Evolutionary conservation across 768 basidiomycete species (phyloP), one percentile per base, ranked within the genome.

Genomic region (Rhodotorula paludigena): DNA sequence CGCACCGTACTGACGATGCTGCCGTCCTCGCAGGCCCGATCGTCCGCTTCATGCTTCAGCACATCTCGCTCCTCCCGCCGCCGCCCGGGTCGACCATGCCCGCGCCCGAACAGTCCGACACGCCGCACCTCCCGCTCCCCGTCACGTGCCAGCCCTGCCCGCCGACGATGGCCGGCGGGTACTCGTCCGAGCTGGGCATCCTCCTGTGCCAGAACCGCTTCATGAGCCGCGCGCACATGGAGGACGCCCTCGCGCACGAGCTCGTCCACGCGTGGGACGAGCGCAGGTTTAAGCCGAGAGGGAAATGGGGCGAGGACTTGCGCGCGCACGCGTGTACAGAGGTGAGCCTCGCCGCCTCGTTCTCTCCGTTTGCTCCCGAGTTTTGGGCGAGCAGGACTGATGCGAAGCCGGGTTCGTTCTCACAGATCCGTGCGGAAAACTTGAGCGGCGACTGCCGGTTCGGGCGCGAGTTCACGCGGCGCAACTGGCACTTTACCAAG

Each of bases 321-420:
- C 81, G 91, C 64, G 92, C 96, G 80, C 92, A 96, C 77, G 96
- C 94, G 5, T 99, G 96, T 78, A 92, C 89, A 75, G 94, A 98
- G 85, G 94, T 94, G 71, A 74, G 86, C 73, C 5, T 36, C 38
- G 30, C 33, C 36, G 18, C 25, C 18, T 48, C 42, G n/a, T 59
- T 33, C 30, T 14, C 30, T 23, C n/a, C 21, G 23, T 10, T 10
- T 15, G 6, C 25, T 21, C 12, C 33, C 7, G 18, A 16, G 36
- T 35, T 7, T 30, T 38, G 5, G 21, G 5, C 39, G 21, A 18
- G 2, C 49, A 28, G 9, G 23, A 8, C 9, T 16, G 12, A 11
- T 20, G 41, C 41, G 12, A 42, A 42, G 20, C 41, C 41, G 41
- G 41, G 41, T 11, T 42, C 49, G 3, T 18, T 21, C 49, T 20